These are phyloP conservation scores for Naegleria lovaniensis DNA, from an alignment of 208 protist species.

Conservation along the genomic window DNA sequence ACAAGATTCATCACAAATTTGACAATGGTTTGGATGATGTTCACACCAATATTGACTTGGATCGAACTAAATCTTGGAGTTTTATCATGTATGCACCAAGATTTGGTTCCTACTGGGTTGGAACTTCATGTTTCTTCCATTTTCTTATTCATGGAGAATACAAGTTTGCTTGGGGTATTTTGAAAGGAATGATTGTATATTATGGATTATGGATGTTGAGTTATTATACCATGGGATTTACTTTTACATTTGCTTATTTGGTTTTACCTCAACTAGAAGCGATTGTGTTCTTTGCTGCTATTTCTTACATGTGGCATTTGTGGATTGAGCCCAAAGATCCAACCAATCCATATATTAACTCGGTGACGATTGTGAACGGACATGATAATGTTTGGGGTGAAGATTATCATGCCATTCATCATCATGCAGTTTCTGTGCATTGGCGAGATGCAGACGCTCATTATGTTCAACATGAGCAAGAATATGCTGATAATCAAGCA, in stretches of 20 bases:
- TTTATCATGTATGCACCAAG: constrained; percentile 39
- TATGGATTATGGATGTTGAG: not conserved
- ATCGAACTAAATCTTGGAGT: constrained; percentile 32
- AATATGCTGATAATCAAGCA: constrained; percentile 14
- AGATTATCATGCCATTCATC: constrained; percentile 44
- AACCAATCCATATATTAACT: constrained; percentile 37
- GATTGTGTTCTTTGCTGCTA: constrained; percentile 34
- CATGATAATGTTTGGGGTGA: constrained; percentile 38
- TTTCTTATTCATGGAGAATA: constrained; percentile 30
- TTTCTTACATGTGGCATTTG: constrained; percentile 39
- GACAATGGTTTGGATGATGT: constrained; percentile 41
- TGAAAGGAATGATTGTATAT: constrained; percentile 29
- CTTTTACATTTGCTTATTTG: constrained; percentile 31
- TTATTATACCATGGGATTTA: not conserved
- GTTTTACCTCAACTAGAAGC: constrained; percentile 38
- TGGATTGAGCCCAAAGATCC: constrained; percentile 42
- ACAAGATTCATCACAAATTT: constrained; percentile 42
- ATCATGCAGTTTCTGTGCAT: constrained; percentile 37
- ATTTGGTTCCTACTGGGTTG: constrained; percentile 33
- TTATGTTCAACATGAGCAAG: constrained; percentile 10
- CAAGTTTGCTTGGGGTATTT: constrained; percentile 2
- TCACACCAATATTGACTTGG: constrained; percentile 39
- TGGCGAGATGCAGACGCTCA: constrained; percentile 31
- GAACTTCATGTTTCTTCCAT: constrained; percentile 37
- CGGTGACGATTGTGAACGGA: constrained; percentile 40